phyloP scores from a whole-genome alignment of 1,139 yeast genomes.

The Geotrichum bryndzae region DNA sequence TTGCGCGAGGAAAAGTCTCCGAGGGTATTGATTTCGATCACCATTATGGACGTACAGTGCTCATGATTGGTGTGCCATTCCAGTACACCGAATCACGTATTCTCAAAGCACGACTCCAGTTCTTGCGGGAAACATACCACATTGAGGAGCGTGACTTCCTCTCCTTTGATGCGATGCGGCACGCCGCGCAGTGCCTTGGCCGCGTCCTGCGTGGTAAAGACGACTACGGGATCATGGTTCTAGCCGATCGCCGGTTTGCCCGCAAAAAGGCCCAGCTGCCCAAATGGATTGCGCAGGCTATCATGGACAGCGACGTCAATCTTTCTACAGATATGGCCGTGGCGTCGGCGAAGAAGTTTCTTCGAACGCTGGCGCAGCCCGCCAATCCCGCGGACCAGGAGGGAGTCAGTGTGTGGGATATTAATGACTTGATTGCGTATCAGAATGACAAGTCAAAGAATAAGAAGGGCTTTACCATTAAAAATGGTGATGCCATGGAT shows the following conservation, averaged over 20 bases:
- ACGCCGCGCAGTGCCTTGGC: conserved; percentile 98
- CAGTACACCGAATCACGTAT: conserved; percentile 97
- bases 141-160: conserved; percentile 89
- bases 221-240: conserved; percentile 96
- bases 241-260: conserved; percentile 89
- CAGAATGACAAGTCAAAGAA: conserved; percentile 38
- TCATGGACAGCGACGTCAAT: conserved; percentile 84
- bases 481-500: conserved; percentile 4
- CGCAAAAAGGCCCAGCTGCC: conserved; percentile 85
- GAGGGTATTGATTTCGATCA: conserved; percentile 99
- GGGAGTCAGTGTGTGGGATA: conserved; percentile 90
- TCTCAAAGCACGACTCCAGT: conserved; percentile 87
- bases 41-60: conserved; percentile 93
- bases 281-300: conserved; percentile 93
- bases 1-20: conserved; percentile 97
- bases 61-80: conserved; percentile 98
- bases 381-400: conserved; percentile 85
- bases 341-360: conserved; percentile 86
- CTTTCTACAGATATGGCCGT: conserved; percentile 96
- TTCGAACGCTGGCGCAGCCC: conserved; percentile 93
- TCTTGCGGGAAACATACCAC: conserved; percentile 84
- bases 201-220: conserved; percentile 95
- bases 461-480: conserved; percentile 7
- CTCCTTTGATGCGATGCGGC: conserved; percentile 98
- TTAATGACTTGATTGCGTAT: conserved; percentile 57